A percentile compares a stretch with the other conserved stretches of the same genome.
Evolutionary conservation across 2,329 filamentous ascomycete species (phyloP).

Genomic region (Apiospora rasikravindrae): DNA sequence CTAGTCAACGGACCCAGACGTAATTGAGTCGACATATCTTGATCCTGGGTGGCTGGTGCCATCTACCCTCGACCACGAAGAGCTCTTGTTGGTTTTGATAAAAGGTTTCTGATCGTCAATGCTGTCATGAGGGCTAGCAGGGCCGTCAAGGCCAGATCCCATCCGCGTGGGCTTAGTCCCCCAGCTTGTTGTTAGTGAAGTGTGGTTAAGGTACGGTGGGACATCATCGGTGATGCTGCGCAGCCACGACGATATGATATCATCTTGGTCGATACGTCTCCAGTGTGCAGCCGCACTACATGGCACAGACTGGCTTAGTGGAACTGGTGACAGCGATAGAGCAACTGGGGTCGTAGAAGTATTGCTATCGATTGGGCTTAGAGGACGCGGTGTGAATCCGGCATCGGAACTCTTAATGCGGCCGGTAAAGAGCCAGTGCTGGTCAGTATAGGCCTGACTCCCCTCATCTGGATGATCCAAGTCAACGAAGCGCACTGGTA

Average conservation of each 20-base stretch:
- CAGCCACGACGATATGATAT: not conserved
- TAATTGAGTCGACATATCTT: not conserved
- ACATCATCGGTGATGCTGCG: not conserved
- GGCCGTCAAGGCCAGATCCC: constrained; percentile 1
- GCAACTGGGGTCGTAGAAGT: not conserved
- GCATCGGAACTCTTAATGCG: not conserved
- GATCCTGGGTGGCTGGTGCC: not conserved
- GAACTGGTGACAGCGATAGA: not conserved
- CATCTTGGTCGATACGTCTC: not conserved
- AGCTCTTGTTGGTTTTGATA: not conserved
- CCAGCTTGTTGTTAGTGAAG: not conserved
- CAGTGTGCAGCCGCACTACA: not conserved
- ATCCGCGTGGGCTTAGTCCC: not conserved
- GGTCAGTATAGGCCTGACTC: not conserved
- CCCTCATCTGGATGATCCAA: not conserved
- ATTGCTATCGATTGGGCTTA: not conserved
- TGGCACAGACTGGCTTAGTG: not conserved
- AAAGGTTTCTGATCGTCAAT: not conserved
- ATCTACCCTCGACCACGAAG: not conserved
- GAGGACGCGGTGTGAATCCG: not conserved
- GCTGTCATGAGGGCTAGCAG: not conserved
- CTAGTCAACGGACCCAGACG: constrained; percentile 34
- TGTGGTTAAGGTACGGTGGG: not conserved
- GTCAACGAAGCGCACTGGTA: not conserved
- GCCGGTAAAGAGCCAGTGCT: not conserved